Evolutionary conservation across 495 filamentous ascomycete species (phyloP).

Genomic region (Cercophora sp.): DNA sequence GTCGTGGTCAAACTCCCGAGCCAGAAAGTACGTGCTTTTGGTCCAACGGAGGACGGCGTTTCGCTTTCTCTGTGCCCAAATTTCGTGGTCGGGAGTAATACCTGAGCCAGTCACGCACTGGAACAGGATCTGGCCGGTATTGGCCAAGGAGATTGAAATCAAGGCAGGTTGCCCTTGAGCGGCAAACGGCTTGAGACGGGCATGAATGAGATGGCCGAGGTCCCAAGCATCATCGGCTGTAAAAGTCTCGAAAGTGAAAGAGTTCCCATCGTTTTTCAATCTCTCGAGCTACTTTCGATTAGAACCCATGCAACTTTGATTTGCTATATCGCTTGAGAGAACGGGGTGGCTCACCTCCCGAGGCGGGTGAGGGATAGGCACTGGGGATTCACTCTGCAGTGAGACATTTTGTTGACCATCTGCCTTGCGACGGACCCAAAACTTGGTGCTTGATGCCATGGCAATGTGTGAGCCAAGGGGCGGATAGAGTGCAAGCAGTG

Average conservation of each 20-base stretch:
- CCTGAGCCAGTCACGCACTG: slow-evolving; percentile 47
- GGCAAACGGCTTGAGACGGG: slow-evolving; percentile 54
- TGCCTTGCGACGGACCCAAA: no score
- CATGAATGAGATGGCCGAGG: slow-evolving; percentile 60
- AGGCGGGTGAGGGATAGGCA: no score
- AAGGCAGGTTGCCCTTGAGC: slow-evolving; percentile 43
- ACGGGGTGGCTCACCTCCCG: no score
- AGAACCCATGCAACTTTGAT: no score
- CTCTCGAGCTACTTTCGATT: not conserved
- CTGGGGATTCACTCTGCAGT: no score
- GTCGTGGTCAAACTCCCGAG: slow-evolving; percentile 53
- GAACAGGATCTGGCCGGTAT: slow-evolving; percentile 50
- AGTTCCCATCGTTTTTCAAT: slow-evolving; percentile 11
- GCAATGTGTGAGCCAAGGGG: no score
- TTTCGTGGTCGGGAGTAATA: slow-evolving; percentile 59
- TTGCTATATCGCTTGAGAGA: no score
- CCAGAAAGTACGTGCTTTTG: slow-evolving; percentile 61
- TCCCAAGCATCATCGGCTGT: slow-evolving; percentile 62
- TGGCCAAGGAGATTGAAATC: slow-evolving; percentile 62
- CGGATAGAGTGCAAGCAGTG: no score
- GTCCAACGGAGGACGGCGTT: slow-evolving; percentile 65
- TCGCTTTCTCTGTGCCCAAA: slow-evolving; percentile 58
- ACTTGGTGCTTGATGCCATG: no score
- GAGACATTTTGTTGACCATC: no score
- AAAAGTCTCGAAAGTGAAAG: slow-evolving; percentile 58